These are phyloP conservation scores for Penicilliopsis zonata DNA, from an alignment of 495 filamentous ascomycete genomes.

Conservation along the genomic window DNA sequence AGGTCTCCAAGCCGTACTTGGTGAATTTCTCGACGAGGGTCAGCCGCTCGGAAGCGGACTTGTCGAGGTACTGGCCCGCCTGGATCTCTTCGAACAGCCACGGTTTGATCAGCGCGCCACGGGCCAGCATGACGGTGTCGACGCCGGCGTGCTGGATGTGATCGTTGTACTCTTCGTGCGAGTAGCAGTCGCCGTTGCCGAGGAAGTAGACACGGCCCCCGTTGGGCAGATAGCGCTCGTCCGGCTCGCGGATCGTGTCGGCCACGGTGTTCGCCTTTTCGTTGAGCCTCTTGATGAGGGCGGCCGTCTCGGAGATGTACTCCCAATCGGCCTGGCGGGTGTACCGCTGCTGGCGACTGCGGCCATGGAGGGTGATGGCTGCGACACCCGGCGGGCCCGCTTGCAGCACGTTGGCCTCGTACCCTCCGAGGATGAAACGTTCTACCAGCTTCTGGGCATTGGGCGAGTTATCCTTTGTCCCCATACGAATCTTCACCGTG, in stretches of 20 bases:
- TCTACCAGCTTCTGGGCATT: constrained; percentile 73
- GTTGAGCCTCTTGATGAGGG: constrained; percentile 69
- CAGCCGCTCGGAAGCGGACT: constrained; percentile 76
- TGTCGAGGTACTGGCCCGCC: constrained; percentile 86
- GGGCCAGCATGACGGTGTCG: constrained; percentile 82
- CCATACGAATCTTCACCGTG: constrained; percentile 89
- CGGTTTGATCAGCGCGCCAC: constrained; percentile 88
- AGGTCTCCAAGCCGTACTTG: constrained; percentile 79
- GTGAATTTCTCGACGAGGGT: constrained; percentile 78
- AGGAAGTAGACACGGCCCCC: constrained; percentile 70
- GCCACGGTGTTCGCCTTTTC: constrained; percentile 43
- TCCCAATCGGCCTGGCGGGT: constrained; percentile 79
- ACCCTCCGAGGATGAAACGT: constrained; percentile 66
- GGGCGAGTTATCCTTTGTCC: constrained; percentile 65
- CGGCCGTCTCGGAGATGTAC: constrained; percentile 84
- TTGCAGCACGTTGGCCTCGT: constrained; percentile 46
- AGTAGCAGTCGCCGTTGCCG: constrained; percentile 94
- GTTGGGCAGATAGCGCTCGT: constrained; percentile 50
- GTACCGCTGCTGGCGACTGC: constrained; percentile 89
- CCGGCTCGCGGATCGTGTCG: constrained; percentile 69
- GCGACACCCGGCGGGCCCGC: constrained; percentile 69
- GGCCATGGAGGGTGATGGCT: constrained; percentile 86
- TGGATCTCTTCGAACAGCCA: constrained; percentile 98
- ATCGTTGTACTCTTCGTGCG: constrained; percentile 73
- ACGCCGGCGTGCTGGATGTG: constrained; percentile 68